Evolutionary conservation across 2,329 filamentous ascomycete genomes (phyloP).

Genomic region (Fusarium avenaceum): DNA sequence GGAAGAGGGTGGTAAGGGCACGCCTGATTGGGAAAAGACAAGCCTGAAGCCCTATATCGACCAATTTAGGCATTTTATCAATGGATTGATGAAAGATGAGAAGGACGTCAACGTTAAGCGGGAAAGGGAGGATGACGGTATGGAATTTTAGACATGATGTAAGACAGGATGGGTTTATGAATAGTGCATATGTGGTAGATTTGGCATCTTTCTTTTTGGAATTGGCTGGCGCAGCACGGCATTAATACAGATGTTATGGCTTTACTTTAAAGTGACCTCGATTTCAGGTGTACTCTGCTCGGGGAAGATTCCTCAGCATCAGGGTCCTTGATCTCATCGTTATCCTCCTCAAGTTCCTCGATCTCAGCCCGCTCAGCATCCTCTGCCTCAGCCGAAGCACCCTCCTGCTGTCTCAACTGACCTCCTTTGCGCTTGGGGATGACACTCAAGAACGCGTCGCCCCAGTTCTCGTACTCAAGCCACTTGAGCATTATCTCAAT

Average conservation of each 20-base stretch:
- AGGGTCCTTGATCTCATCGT: slow-evolving; percentile 49
- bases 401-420: slow-evolving; percentile 65
- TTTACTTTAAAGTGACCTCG: slow-evolving; percentile 23
- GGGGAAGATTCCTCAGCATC: slow-evolving; percentile 14
- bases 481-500: slow-evolving; percentile 96
- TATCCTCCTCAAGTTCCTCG: slow-evolving; percentile 50
- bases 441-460: slow-evolving; percentile 85
- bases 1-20: slow-evolving; percentile 53
- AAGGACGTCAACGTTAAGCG: slow-evolving; percentile 68
- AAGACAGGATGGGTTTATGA: slow-evolving; percentile 28
- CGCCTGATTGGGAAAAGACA: slow-evolving; percentile 97
- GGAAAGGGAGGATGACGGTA: slow-evolving; percentile 65
- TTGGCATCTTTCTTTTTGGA: slow-evolving; percentile 33
- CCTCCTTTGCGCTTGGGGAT: slow-evolving; percentile 94
- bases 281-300: slow-evolving; percentile 17
- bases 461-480: slow-evolving; percentile 93
- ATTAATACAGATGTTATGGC: slow-evolving; percentile 29
- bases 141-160: slow-evolving; percentile 63
- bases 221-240: slow-evolving; percentile 39
- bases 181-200: slow-evolving; percentile 38
- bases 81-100: slow-evolving; percentile 82
- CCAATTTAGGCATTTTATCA: slow-evolving; percentile 86
- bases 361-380: slow-evolving; percentile 46
- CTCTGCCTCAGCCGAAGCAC: slow-evolving; percentile 37
- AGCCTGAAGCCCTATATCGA: slow-evolving; percentile 94